Percentiles rank a stretch among this genome's conserved stretches.
These are phyloP conservation scores for Xylaria sp. DNA, from an alignment of 2,329 filamentous ascomycete species.

Conservation along the genomic window DNA sequence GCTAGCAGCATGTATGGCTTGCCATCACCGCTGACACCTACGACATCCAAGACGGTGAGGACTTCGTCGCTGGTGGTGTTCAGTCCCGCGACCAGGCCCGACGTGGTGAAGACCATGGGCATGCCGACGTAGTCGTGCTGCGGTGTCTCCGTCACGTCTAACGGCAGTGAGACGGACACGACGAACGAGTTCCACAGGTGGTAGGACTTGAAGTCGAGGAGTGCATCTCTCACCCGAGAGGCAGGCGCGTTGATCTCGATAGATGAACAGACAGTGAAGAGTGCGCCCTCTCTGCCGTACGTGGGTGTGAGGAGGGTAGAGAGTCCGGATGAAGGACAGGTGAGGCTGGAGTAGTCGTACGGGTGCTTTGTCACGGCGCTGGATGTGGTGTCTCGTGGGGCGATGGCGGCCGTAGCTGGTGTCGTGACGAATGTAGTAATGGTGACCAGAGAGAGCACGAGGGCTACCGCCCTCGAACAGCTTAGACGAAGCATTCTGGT, in stretches of 20 bases:
- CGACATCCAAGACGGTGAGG: conserved; percentile 30
- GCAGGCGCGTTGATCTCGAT: conserved; percentile 30
- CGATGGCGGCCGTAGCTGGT: background rate
- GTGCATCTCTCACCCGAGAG: conserved; percentile 27
- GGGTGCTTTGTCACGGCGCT: background rate
- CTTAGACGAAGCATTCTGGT: background rate
- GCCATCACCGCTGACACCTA: background rate
- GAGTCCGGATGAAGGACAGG: conserved; percentile 9
- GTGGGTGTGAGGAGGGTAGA: conserved; percentile 24
- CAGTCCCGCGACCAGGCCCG: conserved; percentile 30
- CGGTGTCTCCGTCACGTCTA: conserved; percentile 33
- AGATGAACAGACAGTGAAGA: conserved; percentile 37
- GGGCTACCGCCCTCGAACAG: background rate
- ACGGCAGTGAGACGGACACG: conserved; percentile 29
- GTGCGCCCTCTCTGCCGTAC: conserved; percentile 30
- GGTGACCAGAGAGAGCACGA: conserved; percentile 1
- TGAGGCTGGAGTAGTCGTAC: conserved; percentile 20
- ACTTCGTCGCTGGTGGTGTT: conserved; percentile 39
- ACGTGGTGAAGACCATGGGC: conserved; percentile 35
- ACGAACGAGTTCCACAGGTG: conserved; percentile 38
- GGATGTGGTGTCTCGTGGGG: background rate
- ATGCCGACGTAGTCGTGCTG: conserved; percentile 34
- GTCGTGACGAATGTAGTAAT: background rate
- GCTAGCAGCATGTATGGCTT: conserved; percentile 32
- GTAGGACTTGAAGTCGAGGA: conserved; percentile 38